These are phyloP conservation scores for Niebla homalea DNA, from an alignment of 495 filamentous ascomycete species.

Conservation along the genomic window DNA sequence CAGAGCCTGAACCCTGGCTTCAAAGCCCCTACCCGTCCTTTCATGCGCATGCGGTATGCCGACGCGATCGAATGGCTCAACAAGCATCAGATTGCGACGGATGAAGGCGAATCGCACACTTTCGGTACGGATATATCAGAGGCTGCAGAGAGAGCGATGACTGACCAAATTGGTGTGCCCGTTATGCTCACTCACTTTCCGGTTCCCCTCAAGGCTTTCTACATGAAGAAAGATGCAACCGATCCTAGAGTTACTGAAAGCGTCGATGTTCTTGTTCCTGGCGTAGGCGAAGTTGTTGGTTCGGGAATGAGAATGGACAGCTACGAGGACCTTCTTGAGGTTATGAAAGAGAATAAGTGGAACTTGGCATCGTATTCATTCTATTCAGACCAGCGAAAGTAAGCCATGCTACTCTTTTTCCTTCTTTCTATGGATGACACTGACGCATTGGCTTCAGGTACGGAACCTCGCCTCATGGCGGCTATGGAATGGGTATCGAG, in stretches of 20 bases:
- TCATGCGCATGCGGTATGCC: slow-evolving; percentile 83
- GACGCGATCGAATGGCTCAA: slow-evolving; percentile 89
- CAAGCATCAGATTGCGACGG: slow-evolving; percentile 78
- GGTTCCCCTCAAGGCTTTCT: slow-evolving; percentile 93
- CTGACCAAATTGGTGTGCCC: slow-evolving; percentile 79
- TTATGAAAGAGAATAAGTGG: slow-evolving; percentile 80
- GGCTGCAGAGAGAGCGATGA: slow-evolving; percentile 91
- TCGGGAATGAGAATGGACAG: slow-evolving; percentile 91
- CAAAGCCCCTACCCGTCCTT: slow-evolving; percentile 67
- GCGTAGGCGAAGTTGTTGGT: slow-evolving; percentile 91
- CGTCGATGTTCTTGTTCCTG: slow-evolving; percentile 88
- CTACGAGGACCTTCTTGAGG: slow-evolving; percentile 75
- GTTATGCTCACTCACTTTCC: slow-evolving; percentile 98
- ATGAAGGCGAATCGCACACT: slow-evolving; percentile 71
- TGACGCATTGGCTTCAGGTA: slow-evolving; percentile 46
- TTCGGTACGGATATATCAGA: slow-evolving; percentile 97
- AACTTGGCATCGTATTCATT: slow-evolving; percentile 79
- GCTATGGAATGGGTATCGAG: slow-evolving; percentile 88
- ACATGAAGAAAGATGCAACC: slow-evolving; percentile 80
- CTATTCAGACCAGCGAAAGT: slow-evolving; percentile 97
- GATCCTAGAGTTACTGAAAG: slow-evolving; percentile 83
- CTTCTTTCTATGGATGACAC: slow-evolving; percentile 4
- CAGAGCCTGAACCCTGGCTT: slow-evolving; percentile 78
- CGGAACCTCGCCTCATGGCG: slow-evolving; percentile 82
- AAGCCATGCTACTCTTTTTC: slow-evolving; percentile 33